These are phyloP conservation scores for Naematelia aurantialba DNA, from an alignment of 768 basidiomycete species.

Conservation along the genomic window DNA sequence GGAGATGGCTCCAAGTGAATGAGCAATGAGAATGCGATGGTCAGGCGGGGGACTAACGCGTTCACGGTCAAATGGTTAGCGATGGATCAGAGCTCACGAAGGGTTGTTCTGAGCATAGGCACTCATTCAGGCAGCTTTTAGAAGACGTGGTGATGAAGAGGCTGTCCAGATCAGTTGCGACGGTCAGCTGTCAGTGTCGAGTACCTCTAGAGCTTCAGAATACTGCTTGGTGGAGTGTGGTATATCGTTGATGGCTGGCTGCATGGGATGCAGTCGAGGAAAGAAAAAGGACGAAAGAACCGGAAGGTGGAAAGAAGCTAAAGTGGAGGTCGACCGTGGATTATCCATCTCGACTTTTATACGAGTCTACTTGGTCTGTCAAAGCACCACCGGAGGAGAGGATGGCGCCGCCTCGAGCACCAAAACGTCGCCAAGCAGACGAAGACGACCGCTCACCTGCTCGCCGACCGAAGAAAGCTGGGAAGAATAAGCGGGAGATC, in stretches of 20 bases:
- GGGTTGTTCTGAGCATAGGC: neutral
- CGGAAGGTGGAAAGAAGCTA: neutral
- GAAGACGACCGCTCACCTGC: constrained; percentile 25
- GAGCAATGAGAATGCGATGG: neutral
- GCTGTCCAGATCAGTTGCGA: too few relatives aligned
- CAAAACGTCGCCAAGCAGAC: constrained; percentile 20
- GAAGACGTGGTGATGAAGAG: too few relatives aligned
- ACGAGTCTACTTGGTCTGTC: neutral
- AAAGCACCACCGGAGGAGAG: neutral
- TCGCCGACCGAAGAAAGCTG: constrained; percentile 18
- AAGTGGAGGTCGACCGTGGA: neutral
- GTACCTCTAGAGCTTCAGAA: too few relatives aligned
- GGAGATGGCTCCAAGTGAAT: neutral
- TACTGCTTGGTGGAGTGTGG: too few relatives aligned
- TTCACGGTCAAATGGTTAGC: neutral
- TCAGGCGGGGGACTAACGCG: neutral
- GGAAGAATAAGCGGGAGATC: constrained; percentile 34
- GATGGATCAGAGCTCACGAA: neutral
- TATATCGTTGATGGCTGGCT: too few relatives aligned
- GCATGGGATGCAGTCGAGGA: too few relatives aligned
- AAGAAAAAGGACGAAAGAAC: neutral
- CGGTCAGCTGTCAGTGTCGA: too few relatives aligned
- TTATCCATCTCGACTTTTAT: neutral
- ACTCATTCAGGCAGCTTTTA: too few relatives aligned
- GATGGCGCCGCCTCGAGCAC: constrained; percentile 14